Conservation (phyloP, 768 basidiomycete species). For the Termitomyces sp. region DNA sequence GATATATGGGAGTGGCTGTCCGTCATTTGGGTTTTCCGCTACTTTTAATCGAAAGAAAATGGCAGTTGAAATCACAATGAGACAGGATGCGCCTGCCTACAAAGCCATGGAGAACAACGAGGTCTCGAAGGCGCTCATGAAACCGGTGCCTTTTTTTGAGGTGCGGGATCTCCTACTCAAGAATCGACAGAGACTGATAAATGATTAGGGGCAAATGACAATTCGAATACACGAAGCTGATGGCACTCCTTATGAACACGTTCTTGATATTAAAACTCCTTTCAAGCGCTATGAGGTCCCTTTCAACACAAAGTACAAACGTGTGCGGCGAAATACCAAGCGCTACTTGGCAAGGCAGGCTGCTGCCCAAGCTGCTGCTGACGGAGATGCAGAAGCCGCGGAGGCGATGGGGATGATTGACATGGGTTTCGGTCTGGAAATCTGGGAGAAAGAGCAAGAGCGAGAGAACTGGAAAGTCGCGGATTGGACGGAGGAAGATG, state of each 20-base stretch:
- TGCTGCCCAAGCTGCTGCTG: slow-evolving; percentile 88
- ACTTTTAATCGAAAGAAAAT: slow-evolving; percentile 97
- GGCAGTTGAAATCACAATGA: slow-evolving; percentile 94
- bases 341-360: slow-evolving; percentile 92
- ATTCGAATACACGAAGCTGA: slow-evolving; percentile 99
- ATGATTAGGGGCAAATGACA: slow-evolving; percentile 85
- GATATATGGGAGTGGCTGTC: slow-evolving; percentile 97
- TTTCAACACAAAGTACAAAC: slow-evolving; percentile 98
- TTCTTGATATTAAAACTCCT: slow-evolving; percentile 79
- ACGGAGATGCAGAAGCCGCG: slow-evolving; percentile 86
- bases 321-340: slow-evolving; percentile 91
- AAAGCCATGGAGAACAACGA: slow-evolving; percentile 67
- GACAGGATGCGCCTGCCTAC: slow-evolving; percentile 80
- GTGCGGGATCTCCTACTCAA: slow-evolving; percentile 29
- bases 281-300: slow-evolving; percentile 97
- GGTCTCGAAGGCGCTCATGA: slow-evolving; percentile 55
- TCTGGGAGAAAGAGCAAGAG: slow-evolving; percentile 95
- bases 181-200: not conserved
- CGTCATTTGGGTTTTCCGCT: slow-evolving; percentile 83
- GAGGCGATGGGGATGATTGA: slow-evolving; percentile 93
- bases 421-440: slow-evolving; percentile 87
- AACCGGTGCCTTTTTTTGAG: slow-evolving; percentile 89
- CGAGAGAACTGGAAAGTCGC: slow-evolving; percentile 94
- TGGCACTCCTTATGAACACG: slow-evolving; percentile 98
- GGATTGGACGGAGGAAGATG: slow-evolving; percentile 97